Conservation (phyloP, 305 asterid genomes). For the Ajuga reptans region DNA sequence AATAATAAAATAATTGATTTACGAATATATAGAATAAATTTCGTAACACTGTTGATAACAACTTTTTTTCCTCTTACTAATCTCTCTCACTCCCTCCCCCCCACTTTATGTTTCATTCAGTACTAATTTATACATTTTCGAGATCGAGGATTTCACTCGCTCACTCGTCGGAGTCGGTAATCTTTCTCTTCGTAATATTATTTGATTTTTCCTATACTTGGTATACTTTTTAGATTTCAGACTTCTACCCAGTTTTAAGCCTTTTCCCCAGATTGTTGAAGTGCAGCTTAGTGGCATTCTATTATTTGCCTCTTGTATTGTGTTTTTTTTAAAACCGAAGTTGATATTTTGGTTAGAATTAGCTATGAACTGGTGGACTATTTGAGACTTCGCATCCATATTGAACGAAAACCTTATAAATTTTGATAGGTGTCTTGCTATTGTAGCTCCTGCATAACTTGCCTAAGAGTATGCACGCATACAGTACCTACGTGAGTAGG, state of each 20-base stretch:
- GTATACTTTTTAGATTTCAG: constrained; percentile 15
- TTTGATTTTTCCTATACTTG: constrained; percentile 36
- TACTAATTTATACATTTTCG: too few species aligned
- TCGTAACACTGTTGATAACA: too few species aligned
- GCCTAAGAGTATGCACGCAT: too few species aligned
- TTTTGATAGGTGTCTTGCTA: neutral
- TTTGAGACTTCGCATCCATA: neutral
- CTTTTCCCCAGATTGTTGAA: constrained; percentile 8
- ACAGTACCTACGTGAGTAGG: too few species aligned
- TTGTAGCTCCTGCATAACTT: too few species aligned
- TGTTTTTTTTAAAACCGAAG: neutral
- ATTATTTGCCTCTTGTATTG: constrained; percentile 11
- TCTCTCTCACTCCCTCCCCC: too few species aligned
- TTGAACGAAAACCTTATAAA: neutral
- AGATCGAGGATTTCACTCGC: too few species aligned
- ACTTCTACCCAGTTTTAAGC: neutral
- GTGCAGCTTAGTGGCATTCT: constrained; percentile 10
- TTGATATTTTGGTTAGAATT: constrained; percentile 7
- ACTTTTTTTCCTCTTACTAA: too few species aligned
- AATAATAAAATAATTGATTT: too few species aligned
- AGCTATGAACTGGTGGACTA: constrained; percentile 5
- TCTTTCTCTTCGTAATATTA: constrained; percentile 2
- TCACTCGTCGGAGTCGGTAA: too few species aligned
- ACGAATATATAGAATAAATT: too few species aligned
- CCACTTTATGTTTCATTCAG: too few species aligned